Evolutionary conservation across 768 basidiomycete species (phyloP).

Genomic region (Udeniomyces megalosporus): DNA sequence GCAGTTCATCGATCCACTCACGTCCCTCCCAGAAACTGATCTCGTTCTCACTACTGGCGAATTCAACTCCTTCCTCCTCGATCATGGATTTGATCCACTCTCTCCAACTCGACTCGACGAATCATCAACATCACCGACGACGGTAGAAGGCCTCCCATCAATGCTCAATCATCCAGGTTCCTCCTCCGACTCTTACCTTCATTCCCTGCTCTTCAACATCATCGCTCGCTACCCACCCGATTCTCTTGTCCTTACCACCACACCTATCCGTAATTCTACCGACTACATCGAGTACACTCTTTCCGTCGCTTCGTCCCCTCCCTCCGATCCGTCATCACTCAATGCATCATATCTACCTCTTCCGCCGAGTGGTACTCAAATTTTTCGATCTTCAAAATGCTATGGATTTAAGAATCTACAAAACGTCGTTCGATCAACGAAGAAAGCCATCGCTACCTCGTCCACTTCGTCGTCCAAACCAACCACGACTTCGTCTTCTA

Average conservation of each 20-base stretch:
- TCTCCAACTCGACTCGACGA: constrained; percentile 36
- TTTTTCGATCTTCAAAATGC: constrained; percentile 88
- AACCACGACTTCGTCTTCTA: no score
- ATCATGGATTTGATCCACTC: constrained; percentile 64
- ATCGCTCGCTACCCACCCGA: constrained; percentile 22
- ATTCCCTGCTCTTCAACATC: constrained; percentile 52
- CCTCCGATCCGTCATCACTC: background rate
- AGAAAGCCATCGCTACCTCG: constrained; percentile 27
- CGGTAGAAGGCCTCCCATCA: constrained; percentile 41
- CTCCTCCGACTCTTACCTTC: constrained; percentile 83
- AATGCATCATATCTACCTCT: background rate
- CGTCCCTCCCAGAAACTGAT: constrained; percentile 51
- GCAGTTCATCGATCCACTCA: constrained; percentile 5
- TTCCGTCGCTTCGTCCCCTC: constrained; percentile 4
- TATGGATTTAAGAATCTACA: constrained; percentile 96
- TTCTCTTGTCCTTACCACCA: constrained; percentile 19
- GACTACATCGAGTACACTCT: constrained; percentile 66
- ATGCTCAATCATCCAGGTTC: constrained; percentile 64
- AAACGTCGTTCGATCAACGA: constrained; percentile 80
- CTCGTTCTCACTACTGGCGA: constrained; percentile 96
- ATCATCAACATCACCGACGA: constrained; percentile 1
- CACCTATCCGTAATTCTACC: constrained; percentile 37
- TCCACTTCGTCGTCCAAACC: constrained; percentile 17
- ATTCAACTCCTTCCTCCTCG: constrained; percentile 64
- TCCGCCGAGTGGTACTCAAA: constrained; percentile 23